Conservation (phyloP, 805 yeast genomes). For the Candida sakaeoensis region DNA sequence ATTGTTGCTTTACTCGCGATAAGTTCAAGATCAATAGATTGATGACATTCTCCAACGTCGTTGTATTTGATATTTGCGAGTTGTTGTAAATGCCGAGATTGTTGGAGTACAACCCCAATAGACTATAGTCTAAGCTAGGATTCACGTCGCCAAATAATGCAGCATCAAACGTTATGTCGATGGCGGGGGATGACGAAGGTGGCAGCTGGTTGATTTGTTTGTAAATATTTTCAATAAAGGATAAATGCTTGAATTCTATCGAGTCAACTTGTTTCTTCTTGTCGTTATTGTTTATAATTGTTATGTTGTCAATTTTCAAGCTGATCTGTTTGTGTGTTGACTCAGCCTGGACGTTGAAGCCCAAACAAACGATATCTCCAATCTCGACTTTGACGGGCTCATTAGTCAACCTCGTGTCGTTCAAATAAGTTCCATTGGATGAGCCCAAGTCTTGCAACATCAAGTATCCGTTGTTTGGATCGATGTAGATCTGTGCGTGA, state of each 20-base stretch:
- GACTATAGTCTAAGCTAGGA: constrained; percentile 45
- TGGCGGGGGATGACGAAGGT: constrained; percentile 1
- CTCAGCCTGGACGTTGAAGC: constrained; percentile 76
- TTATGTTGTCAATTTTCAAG: constrained; percentile 73
- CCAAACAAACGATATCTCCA: constrained; percentile 90
- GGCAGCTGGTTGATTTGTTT: constrained; percentile 18
- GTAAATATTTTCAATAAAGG: constrained; percentile 32
- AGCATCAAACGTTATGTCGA: constrained; percentile 41
- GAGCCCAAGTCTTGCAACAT: constrained; percentile 84
- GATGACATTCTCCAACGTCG: constrained; percentile 53
- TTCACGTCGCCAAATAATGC: constrained; percentile 63
- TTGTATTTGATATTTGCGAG: constrained; percentile 55
- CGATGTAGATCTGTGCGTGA: constrained; percentile 88
- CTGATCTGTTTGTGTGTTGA: constrained; percentile 81
- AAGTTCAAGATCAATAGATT: constrained; percentile 52
- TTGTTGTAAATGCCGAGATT: constrained; percentile 57
- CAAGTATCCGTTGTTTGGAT: constrained; percentile 57
- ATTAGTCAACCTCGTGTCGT: constrained; percentile 62
- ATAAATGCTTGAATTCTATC: constrained; percentile 32
- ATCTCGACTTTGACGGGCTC: constrained; percentile 62
- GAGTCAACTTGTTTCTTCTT: constrained; percentile 11
- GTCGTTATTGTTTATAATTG: constrained; percentile 35
- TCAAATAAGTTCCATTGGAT: constrained; percentile 92
- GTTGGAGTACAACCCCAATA: constrained; percentile 45
- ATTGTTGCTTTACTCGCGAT: constrained; percentile 57